A percentile compares a stretch with the other conserved stretches of the same genome.
These are phyloP conservation scores for Coniella lustricola DNA, from an alignment of 2,329 filamentous ascomycete genomes.

Conservation along the genomic window DNA sequence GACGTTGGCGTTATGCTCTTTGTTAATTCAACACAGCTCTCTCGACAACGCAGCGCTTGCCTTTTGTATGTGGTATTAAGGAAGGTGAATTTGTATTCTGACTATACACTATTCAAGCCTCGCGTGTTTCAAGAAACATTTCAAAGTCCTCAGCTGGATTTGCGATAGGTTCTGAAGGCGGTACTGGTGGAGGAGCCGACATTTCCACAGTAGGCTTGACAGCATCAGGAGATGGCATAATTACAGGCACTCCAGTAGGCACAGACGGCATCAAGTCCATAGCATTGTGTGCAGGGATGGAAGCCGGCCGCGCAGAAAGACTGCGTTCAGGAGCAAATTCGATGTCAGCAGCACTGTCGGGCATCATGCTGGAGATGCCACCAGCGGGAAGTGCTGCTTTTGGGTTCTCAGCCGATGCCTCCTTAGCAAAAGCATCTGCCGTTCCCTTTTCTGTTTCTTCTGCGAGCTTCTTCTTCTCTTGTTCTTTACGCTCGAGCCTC, in stretches of 20 bases:
- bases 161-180: neutral
- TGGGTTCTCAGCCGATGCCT: neutral
- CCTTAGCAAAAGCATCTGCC: neutral
- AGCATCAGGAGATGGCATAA: conserved; percentile 4
- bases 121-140: no score
- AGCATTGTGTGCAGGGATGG: neutral
- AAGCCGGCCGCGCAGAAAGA: neutral
- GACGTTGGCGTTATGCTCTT: no score
- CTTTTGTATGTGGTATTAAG: no score
- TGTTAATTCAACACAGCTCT: no score
- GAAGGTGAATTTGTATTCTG: no score
- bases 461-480: conserved; percentile 5
- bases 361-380: neutral
- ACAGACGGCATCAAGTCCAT: neutral
- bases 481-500: conserved; percentile 17
- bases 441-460: conserved; percentile 7
- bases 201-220: neutral
- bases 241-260: conserved; percentile 9
- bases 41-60: no score
- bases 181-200: neutral
- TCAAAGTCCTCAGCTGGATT: neutral
- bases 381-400: neutral
- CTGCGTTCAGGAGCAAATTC: neutral
- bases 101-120: no score
- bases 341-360: neutral